Percentiles rank a stretch among this genome's conserved stretches.
These are phyloP conservation scores for Globisporangium cylindrosporum DNA, from an alignment of 352 stramenopile genomes.

Conservation along the genomic window DNA sequence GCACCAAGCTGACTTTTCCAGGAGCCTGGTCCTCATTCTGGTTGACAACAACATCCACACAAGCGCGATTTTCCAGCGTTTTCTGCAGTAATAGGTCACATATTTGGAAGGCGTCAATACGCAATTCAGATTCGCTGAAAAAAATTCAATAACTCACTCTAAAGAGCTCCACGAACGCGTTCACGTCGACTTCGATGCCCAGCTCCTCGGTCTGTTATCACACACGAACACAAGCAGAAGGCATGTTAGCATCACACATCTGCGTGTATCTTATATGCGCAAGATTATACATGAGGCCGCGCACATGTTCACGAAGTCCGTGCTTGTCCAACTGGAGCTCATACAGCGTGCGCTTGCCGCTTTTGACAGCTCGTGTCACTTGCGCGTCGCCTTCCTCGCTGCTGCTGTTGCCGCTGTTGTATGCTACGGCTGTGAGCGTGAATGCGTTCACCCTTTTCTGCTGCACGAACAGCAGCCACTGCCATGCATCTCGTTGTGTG, in stretches of 20 bases:
- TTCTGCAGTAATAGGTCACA: constrained; percentile 20
- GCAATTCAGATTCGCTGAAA: neutral
- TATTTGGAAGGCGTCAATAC: neutral
- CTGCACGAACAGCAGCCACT: constrained; percentile 50
- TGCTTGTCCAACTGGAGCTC: constrained; percentile 26
- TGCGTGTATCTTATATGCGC: neutral
- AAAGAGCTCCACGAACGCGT: constrained; percentile 36
- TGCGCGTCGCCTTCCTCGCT: neutral
- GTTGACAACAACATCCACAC: constrained; percentile 37
- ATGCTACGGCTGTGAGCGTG: constrained; percentile 35
- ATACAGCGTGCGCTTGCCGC: constrained; percentile 24
- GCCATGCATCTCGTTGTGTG: constrained; percentile 19
- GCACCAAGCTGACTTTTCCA: constrained; percentile 25
- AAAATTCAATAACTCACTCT: constrained; percentile 18
- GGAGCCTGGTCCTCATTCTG: constrained; percentile 8
- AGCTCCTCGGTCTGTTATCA: constrained; percentile 48
- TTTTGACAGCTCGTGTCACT: neutral
- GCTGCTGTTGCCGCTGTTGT: neutral
- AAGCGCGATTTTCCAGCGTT: constrained; percentile 35
- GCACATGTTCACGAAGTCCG: constrained; percentile 8
- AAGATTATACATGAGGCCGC: neutral
- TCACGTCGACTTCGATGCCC: constrained; percentile 41
- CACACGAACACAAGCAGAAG: neutral
- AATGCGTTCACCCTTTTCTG: constrained; percentile 19
- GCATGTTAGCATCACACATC: neutral